Conservation (phyloP, 495 filamentous ascomycete genomes). For the Usnea hakonensis region DNA sequence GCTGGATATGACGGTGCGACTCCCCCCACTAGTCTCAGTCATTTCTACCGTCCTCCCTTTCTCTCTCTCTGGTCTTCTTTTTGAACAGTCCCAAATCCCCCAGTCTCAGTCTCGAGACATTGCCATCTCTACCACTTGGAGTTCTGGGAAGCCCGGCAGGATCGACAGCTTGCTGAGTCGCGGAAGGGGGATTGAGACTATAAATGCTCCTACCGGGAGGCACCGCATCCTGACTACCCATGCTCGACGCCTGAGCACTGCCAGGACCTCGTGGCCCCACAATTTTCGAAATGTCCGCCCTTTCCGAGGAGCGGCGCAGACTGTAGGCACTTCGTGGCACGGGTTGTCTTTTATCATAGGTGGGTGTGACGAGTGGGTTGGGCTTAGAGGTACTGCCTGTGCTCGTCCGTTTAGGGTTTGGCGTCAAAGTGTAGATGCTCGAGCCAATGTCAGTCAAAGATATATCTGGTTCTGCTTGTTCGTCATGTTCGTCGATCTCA, state of each 20-base stretch:
- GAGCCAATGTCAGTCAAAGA: slow-evolving; percentile 35
- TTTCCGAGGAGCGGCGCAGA: slow-evolving; percentile 44
- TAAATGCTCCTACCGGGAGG: slow-evolving; percentile 24
- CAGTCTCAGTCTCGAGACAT: slow-evolving; percentile 13
- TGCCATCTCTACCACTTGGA: slow-evolving; percentile 15
- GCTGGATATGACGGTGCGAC: neutral
- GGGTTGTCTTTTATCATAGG: slow-evolving; percentile 34
- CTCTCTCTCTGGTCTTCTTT: slow-evolving; percentile 30
- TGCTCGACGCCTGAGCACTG: slow-evolving; percentile 24
- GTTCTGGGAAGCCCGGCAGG: slow-evolving; percentile 2
- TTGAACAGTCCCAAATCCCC: slow-evolving; percentile 30
- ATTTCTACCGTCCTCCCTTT: slow-evolving; percentile 6
- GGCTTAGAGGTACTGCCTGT: slow-evolving; percentile 37
- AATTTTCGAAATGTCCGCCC: slow-evolving; percentile 36
- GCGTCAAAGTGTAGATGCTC: slow-evolving; percentile 30
- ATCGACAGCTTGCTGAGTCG: slow-evolving; percentile 8
- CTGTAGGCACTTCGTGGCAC: slow-evolving; percentile 40
- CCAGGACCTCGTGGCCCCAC: slow-evolving; percentile 35
- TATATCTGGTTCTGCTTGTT: slow-evolving; percentile 13
- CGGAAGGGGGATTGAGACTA: slow-evolving; percentile 16
- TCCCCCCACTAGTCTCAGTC: neutral
- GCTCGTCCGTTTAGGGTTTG: slow-evolving; percentile 35
- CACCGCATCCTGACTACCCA: slow-evolving; percentile 16
- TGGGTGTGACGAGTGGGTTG: slow-evolving; percentile 41
- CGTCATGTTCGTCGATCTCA: slow-evolving; percentile 3